Base-by-base conservation (phyloP, 345 rosid species). In the Eucalyptus erythrocorys region DNA sequence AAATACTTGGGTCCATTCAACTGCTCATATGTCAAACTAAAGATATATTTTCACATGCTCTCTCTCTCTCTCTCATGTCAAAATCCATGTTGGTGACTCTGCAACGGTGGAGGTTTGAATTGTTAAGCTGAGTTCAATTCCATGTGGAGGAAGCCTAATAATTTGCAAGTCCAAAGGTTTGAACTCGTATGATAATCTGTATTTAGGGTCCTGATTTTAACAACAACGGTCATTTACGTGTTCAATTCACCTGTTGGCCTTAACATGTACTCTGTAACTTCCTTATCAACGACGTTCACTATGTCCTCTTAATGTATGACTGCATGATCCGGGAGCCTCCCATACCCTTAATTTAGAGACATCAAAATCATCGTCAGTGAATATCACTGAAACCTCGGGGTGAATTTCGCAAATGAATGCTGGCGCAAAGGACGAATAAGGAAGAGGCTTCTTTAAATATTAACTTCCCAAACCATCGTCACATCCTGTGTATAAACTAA, bases 221-320 rank as follows among this genome's bases (percentile, higher is more conserved):
- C 81, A 68, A 57, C 40, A 17, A 24, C 43, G 19, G 48, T 32
- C 45, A 50, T 84, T 42, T 53, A 26, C 19, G 24, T 30, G 22
- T 85, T 34, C 49, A 87, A 88, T 84, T 40, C 10, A 22, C 48
- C 5, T 4, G 84, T 15, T 66, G 40, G 53, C 84, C 57, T 76
- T n/a, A 88, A 66, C 88, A 66, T 15, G 76, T 15, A n/a, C 37
- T 66, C 15, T 66, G 40, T 90, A 95, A 99, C 99, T 89, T 90
- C 89, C 45, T 92, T 88, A 48, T 92, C 93, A 57, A 95, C 81
- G 88, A 97, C 80, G 89, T 94, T 90, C 85, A 43, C 88, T 51
- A 87, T 98, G 99, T 43, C 99, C 99, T 93, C 94, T 98, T 57
- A 97, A 91, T 89, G 96, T 90, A 90, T 97, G 99, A 8, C 96